Percentiles rank a stretch among this genome's conserved stretches.
Evolutionary conservation across 148 eudicot species (phyloP).

Genomic region (Simmondsia chinensis): DNA sequence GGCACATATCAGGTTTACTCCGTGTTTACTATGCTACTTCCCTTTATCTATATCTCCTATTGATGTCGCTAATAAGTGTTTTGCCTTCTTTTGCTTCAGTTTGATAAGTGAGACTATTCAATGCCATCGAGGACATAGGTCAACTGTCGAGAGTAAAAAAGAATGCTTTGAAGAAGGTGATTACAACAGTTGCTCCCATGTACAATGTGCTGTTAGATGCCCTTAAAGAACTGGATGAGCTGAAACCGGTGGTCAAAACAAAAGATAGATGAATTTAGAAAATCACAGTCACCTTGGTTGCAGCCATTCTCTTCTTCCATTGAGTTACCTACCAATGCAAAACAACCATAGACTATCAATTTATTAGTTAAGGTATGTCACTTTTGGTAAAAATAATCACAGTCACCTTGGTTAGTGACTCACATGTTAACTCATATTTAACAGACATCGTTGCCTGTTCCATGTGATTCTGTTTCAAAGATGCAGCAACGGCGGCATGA

Average conservation of each 20-base stretch:
- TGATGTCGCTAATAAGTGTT: background rate
- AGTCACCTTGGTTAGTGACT: no score
- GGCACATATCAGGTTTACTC: background rate
- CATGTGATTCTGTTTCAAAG: conserved; percentile 22
- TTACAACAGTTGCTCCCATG: background rate
- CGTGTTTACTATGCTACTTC: background rate
- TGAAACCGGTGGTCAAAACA: conserved; percentile 63
- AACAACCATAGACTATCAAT: conserved; percentile 20
- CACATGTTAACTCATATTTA: no score
- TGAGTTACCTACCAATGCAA: conserved; percentile 35
- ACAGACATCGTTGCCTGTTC: conserved; percentile 29
- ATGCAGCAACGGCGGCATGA: conserved; percentile 21
- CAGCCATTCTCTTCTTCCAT: conserved; percentile 25
- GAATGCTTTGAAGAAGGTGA: conserved; percentile 53
- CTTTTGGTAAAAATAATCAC: no score
- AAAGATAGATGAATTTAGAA: conserved; percentile 47
- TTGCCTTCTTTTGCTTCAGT: conserved; percentile 37
- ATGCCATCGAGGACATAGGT: conserved; percentile 73
- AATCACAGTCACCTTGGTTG: conserved; percentile 12
- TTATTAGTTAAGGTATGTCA: conserved; percentile 37
- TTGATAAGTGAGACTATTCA: conserved; percentile 91
- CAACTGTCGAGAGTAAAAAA: conserved; percentile 46
- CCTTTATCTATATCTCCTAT: background rate
- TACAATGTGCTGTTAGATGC: conserved; percentile 48
- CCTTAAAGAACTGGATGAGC: conserved; percentile 62